Evolutionary conservation across 768 basidiomycete species (phyloP), one percentile per base, ranked within the genome.

Genomic region (Naganishia antarctica): DNA sequence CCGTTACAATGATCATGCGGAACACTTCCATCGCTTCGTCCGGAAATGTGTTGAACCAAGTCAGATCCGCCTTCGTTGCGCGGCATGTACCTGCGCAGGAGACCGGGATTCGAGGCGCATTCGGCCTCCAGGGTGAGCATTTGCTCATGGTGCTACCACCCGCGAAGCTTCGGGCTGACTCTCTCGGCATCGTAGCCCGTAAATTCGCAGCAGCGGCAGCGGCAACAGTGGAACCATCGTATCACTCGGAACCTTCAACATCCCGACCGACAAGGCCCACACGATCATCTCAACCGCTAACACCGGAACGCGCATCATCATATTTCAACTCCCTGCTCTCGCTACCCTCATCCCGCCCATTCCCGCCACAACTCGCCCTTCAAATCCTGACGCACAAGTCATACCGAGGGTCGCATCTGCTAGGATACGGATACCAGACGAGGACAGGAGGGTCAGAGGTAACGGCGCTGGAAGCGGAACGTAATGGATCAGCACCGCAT

Each of bases 381-480:
- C 74, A 74, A 43, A 74, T 74, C 57, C 64, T 77, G 18, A 77
- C 76, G 0, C 76, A 77, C 63, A 75, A 75, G 71, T 75, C 74
- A 43, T 77, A 71, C 57, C 67, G 70, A n/a, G 70, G 68, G 53
- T 68, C 67, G 8, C 74, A 77, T 31, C 46, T 67, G n/a, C 67
- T 74, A 46, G 68, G 70, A 5, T 67, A 64, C 58, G 58, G 64
- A 13, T 45, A 26, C 21, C 37, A 26, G 9, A 58, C 63, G 2
- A 25, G 63, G n/a, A 59, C 51, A 59, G 53, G 51, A n/a, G 25
- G n/a, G 13, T 28, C 34, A 7, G 21, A 13, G 15, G 59, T 62
- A 12, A 0, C 45, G n/a, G 40, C 23, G 7, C 6, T 29, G 40
- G 58, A 61, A 40, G n/a, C 61, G 9, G 43, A 51, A 37, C 64